Percentiles rank a stretch among this genome's conserved stretches.
Evolutionary conservation across 2,329 filamentous ascomycete genomes (phyloP).

Genomic region (Trichophaea hybrida): DNA sequence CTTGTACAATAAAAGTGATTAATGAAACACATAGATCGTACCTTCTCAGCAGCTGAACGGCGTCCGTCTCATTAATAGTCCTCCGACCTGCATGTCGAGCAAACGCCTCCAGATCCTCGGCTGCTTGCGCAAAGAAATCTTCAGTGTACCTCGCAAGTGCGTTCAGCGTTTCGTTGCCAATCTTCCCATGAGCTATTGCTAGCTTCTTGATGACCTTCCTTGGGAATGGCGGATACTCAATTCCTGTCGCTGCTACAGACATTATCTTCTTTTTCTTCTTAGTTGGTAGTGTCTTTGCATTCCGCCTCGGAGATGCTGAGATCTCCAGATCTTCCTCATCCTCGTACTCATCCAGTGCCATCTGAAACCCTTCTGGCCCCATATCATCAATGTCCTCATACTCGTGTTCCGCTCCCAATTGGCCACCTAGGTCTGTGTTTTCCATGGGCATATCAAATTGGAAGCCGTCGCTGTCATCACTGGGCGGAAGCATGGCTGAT

Average conservation of each 20-base stretch:
- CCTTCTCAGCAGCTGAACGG: slow-evolving; percentile 71
- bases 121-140: slow-evolving; percentile 82
- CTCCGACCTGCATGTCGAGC: slow-evolving; percentile 69
- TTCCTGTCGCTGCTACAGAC: slow-evolving; percentile 36
- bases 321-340: neutral
- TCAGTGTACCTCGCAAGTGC: slow-evolving; percentile 69
- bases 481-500: neutral
- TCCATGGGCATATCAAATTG: neutral
- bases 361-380: neutral
- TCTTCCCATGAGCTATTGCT: slow-evolving; percentile 56
- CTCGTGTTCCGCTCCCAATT: neutral
- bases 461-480: neutral
- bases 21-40: slow-evolving; percentile 34
- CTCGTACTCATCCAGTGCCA: neutral
- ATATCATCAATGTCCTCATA: neutral
- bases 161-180: slow-evolving; percentile 58
- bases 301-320: neutral
- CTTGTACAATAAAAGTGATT: slow-evolving; percentile 10
- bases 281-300: neutral
- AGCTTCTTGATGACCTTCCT: slow-evolving; percentile 58
- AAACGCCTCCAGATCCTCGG: slow-evolving; percentile 65
- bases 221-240: slow-evolving; percentile 62
- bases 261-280: slow-evolving; percentile 2
- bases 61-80: slow-evolving; percentile 73
- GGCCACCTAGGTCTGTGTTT: neutral